Base-by-base conservation (phyloP, 106 monocot genomes). In the Posidonia australis region DNA sequence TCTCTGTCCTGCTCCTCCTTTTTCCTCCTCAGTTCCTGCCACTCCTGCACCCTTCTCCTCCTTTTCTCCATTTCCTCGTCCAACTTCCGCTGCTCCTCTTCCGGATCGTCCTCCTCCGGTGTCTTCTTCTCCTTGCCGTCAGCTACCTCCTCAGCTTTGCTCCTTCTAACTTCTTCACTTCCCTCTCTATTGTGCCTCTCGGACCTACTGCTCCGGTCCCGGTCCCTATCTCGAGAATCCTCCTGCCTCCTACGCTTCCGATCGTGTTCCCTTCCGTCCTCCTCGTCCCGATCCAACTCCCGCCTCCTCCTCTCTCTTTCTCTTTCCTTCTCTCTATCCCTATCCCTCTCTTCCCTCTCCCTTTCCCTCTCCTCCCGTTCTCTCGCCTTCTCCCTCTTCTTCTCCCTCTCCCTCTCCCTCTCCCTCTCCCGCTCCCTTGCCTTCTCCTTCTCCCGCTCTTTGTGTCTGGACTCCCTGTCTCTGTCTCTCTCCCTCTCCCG, bases 21-120 rank as follows among this genome's bases (percentile, higher is more conserved):
- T 80, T 82, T 86, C 74, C 85, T 80, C 67, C 66, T 84, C 19
- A 83, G 70, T 61, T 86, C 80, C 65, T 92, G 92, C 92, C 92
- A 92, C 64, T 92, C 92, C 72, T 86, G 86, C 19, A 84, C 90
- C 66, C 86, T 76, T 44, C 85, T 70, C 58, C 94, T 64, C 59
- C 96, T 46, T 71, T 87, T 90, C 13, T 96, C 96, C 77, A 93
- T 89, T 75, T 93, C 89, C 52, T 89, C 89, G 10, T 93, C 94
- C 58, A 94, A 64, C 45, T 78, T 89, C 58, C 79, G 69, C 62
- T 94, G 89, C 80, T 94, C 93, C 63, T 88, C 92, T 51, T 88
- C 88, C 1, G 78, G 67, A 59, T 85, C 85, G 54, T 89, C 89
- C 59, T 79, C 85, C 4, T 64, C n/a, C n/a, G n/a, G 71, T 9